These are phyloP conservation scores for Xerocomellus chrysenteron DNA, from an alignment of 768 basidiomycete genomes.

Conservation along the genomic window DNA sequence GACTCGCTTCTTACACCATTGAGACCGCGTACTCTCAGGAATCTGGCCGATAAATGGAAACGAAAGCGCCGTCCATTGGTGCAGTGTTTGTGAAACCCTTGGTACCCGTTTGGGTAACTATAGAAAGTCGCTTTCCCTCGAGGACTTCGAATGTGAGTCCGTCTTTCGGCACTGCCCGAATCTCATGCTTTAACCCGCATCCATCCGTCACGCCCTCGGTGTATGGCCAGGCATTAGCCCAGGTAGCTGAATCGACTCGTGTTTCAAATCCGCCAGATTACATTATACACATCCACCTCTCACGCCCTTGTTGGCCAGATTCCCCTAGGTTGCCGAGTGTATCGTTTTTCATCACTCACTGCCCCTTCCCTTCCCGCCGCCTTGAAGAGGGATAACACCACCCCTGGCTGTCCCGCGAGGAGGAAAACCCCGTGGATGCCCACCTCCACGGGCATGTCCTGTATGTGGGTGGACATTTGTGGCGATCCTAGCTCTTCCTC, in stretches of 20 bases:
- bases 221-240: too few species aligned
- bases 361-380: conserved; percentile 7
- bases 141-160: not conserved
- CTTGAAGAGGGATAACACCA: conserved; percentile 3
- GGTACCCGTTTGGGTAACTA: too few species aligned
- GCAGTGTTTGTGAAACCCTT: not conserved
- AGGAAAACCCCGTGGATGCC: conserved; percentile 6
- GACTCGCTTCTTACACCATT: not conserved
- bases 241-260: not conserved
- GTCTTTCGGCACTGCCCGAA: not conserved
- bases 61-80: not conserved
- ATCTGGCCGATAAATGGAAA: not conserved
- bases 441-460: conserved; percentile 13
- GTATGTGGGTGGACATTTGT: conserved; percentile 14
- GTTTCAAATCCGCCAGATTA: not conserved
- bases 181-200: not conserved
- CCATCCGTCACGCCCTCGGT: too few species aligned
- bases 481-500: conserved; percentile 32
- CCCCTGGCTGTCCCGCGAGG: conserved; percentile 17
- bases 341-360: conserved; percentile 12
- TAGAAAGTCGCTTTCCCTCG: not conserved
- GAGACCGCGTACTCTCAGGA: not conserved
- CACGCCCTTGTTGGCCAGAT: not conserved
- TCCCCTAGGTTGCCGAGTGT: not conserved
- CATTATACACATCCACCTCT: not conserved